A percentile compares a stretch with the other conserved stretches of the same genome.
Conservation (phyloP, 2,329 filamentous ascomycete genomes). For the Ascochyta viciae-villosae region DNA sequence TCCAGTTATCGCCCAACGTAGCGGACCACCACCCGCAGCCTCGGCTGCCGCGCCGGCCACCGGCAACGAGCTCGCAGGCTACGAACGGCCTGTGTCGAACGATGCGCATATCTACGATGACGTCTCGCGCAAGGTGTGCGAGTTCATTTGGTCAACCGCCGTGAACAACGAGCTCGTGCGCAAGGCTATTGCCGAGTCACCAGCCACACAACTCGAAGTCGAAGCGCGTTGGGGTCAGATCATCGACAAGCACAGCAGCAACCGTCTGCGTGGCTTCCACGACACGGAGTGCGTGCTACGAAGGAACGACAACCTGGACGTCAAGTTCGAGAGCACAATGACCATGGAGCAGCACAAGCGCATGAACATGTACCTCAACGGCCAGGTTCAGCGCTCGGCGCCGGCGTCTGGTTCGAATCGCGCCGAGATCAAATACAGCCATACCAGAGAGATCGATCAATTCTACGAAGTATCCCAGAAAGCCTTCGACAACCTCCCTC, state of each 20-base stretch:
- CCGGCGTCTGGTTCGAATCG: slow-evolving; percentile 48
- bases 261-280: slow-evolving; percentile 70
- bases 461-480: slow-evolving; percentile 70
- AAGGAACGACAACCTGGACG: slow-evolving; percentile 28
- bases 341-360: slow-evolving; percentile 86
- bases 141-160: slow-evolving; percentile 79
- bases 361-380: slow-evolving; percentile 87
- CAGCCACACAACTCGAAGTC: slow-evolving; percentile 82
- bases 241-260: slow-evolving; percentile 72
- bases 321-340: slow-evolving; percentile 84
- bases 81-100: slow-evolving; percentile 70
- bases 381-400: slow-evolving; percentile 64
- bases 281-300: slow-evolving; percentile 62
- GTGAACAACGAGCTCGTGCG: slow-evolving; percentile 68
- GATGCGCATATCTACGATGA: slow-evolving; percentile 73
- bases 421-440: slow-evolving; percentile 77
- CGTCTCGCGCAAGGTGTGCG: slow-evolving; percentile 75
- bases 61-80: slow-evolving; percentile 38
- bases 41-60: slow-evolving; percentile 16
- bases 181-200: slow-evolving; percentile 58
- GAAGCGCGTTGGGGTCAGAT: slow-evolving; percentile 92
- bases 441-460: slow-evolving; percentile 81
- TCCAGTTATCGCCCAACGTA: slow-evolving; percentile 24
- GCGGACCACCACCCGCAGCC: slow-evolving; percentile 23
- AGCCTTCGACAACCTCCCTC: slow-evolving; percentile 48